phyloP scores from a whole-genome alignment of 1,139 yeast species.

The Yamadazyma spencermartinsiae region DNA sequence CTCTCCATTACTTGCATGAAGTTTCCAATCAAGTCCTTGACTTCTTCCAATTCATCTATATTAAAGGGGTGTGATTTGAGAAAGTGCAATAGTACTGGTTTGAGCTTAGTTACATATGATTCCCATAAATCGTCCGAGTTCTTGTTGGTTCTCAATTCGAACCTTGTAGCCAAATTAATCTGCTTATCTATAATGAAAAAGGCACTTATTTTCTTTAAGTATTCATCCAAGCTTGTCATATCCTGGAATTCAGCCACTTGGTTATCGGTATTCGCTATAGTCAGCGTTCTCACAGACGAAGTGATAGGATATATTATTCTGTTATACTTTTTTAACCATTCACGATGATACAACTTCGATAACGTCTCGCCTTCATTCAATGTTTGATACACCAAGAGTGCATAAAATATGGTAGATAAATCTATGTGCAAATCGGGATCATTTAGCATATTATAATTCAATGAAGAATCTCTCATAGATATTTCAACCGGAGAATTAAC shows the following conservation, averaged over 20 bases:
- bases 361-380: constrained; percentile 65
- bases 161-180: constrained; percentile 57
- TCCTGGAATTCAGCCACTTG: constrained; percentile 24
- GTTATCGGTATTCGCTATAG: constrained; percentile 16
- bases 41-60: constrained; percentile 34
- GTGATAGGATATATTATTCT: constrained; percentile 69
- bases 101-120: constrained; percentile 57
- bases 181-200: constrained; percentile 76
- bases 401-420: constrained; percentile 74
- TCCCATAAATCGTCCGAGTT: constrained; percentile 80
- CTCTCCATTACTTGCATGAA: constrained; percentile 79
- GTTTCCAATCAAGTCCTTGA: constrained; percentile 64
- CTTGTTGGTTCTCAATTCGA: constrained; percentile 52
- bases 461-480: constrained; percentile 60
- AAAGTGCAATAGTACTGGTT: constrained; percentile 50
- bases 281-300: constrained; percentile 21
- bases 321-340: constrained; percentile 72
- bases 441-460: constrained; percentile 46
- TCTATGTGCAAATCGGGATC: constrained; percentile 52
- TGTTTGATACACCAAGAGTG: constrained; percentile 77
- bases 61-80: constrained; percentile 31
- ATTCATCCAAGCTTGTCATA: constrained; percentile 41
- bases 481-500: constrained; percentile 86
- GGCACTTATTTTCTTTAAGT: constrained; percentile 68
- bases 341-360: constrained; percentile 64